A percentile compares a stretch with the other conserved stretches of the same genome.
Conservation (phyloP, 2,329 filamentous ascomycete genomes). For the Diaporthe sp. region DNA sequence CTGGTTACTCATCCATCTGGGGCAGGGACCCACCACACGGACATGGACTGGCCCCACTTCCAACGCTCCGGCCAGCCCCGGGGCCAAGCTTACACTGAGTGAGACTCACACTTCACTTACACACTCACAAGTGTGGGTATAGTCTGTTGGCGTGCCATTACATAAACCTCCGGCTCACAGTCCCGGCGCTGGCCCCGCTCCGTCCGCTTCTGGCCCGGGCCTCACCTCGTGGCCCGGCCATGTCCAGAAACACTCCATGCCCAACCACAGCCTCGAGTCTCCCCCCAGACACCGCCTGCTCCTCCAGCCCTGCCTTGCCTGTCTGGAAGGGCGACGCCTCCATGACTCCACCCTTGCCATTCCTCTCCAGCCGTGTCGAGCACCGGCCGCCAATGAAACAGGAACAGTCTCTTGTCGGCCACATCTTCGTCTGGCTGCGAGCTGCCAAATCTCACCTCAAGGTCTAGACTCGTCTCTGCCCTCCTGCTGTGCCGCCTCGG, state of each 20-base stretch:
- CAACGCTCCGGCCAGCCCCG: not conserved
- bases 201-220: conserved; percentile 19
- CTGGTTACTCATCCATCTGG: not conserved
- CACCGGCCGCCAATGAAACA: conserved; percentile 27
- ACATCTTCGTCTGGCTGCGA: not conserved
- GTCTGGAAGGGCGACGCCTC: not conserved
- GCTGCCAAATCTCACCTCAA: not conserved
- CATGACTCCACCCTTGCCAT: not conserved
- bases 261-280: conserved; percentile 6
- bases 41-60: not conserved
- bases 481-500: not conserved
- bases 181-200: conserved; percentile 18
- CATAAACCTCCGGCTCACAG: not conserved
- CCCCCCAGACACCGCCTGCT: not conserved
- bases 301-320: not conserved
- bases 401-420: conserved; percentile 29
- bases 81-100: too few species aligned
- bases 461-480: conserved; percentile 9
- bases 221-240: conserved; percentile 28
- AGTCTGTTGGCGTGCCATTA: not conserved
- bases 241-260: conserved; percentile 4
- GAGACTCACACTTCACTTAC: too few species aligned
- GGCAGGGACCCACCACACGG: not conserved
- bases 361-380: not conserved
- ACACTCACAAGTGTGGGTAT: too few species aligned